Evolutionary conservation across 148 eudicot species (phyloP), one percentile per base, ranked within the genome.

Genomic region (Rhododendron vialii): DNA sequence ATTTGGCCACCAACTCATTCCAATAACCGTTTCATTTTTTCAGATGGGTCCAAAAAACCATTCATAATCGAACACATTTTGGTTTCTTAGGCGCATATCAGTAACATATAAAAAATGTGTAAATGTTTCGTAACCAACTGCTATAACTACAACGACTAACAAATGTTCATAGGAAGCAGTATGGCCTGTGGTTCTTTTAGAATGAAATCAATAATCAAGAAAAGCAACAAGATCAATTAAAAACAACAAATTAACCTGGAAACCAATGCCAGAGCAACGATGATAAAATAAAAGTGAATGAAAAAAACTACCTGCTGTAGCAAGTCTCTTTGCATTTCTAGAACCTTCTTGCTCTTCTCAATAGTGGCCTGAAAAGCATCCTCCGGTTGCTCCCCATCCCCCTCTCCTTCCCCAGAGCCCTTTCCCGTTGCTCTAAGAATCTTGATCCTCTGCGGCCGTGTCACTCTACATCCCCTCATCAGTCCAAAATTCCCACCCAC

Each of bases 341-440:
- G 78, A 84, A 93, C 94, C 90, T 93, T 94, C 88, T 93, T 93
- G 87, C 96, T 93, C 91, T 93, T 98, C 65, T 95, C 92, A 90
- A 94, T 92, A 11, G 98, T 91, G 80, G 93, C 98, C 85, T 95
- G 92, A 79, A 98, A 86, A 6, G 95, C 92, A 87, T 94, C 98
- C 10, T 92, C 95, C 41, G 88, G 55, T 24, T 86, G 94, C 22
- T 88, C 88, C 8, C 76, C 61, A 18, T 55, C 88, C 38, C 87
- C 85, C 75, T 85, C 91, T 48, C 86, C 88, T 59, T 88, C 95
- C 84, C 45, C 88, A 11, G 89, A 88, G 15, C 76, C 94, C 65
- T 87, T 78, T 3, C 76, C 80, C 36, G 59, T 85, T 24, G 96
- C 98, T 88, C 84, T 91, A 9, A 91, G 88, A 75, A 76, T 79